Evolutionary conservation across 2,329 filamentous ascomycete genomes (phyloP), one percentile per base, ranked within the genome.

Genomic region (Domatiomyces catenatus): DNA sequence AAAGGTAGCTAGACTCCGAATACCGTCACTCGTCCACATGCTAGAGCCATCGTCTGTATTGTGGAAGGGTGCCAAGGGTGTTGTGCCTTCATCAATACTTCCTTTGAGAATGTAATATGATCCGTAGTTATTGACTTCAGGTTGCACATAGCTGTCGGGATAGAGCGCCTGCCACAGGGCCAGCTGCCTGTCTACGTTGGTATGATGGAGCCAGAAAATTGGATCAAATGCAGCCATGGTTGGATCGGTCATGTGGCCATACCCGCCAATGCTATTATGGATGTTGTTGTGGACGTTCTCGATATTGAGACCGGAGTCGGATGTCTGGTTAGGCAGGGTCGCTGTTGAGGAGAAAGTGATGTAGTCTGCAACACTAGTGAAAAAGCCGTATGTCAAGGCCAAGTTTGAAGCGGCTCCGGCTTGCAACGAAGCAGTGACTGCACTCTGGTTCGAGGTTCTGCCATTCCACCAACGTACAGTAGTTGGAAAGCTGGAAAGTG

Each of bases 141-240:
- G 55, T 26, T 52, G 48, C 15, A 61, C 49, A 45, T 56, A 90
- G 24, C 75, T 75, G 18, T 78, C 69, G 0, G 83, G 83, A 56
- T 92, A 76, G 12, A 92, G 65, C 1, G 74, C 71, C 67, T 92
- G 84, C 84, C 84, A 92, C 54, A 93, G 75, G 28, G 84, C 78
- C 55, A 87, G 78, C 24, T 85, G 66, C 2, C 86, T 77, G 61
- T 93, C 86, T 6, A 87, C 75, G 65, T 84, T 88, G 55, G 65
- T 59, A 59, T 90, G 86, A 60, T 90, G 84, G 7, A 90, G 67
- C 67, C 83, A 85, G 66, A 90, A 89, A 10, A 86, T 69, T 0
- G 86, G 86, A 61, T 93, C 86, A 62, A 86, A 93, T 0, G 83
- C 77, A 1, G 85, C 84, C 58, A 83, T 83, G 17, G 80, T 77